phyloP scores from a whole-genome alignment of 2,329 filamentous ascomycete species.

The Calonectria pteridis region DNA sequence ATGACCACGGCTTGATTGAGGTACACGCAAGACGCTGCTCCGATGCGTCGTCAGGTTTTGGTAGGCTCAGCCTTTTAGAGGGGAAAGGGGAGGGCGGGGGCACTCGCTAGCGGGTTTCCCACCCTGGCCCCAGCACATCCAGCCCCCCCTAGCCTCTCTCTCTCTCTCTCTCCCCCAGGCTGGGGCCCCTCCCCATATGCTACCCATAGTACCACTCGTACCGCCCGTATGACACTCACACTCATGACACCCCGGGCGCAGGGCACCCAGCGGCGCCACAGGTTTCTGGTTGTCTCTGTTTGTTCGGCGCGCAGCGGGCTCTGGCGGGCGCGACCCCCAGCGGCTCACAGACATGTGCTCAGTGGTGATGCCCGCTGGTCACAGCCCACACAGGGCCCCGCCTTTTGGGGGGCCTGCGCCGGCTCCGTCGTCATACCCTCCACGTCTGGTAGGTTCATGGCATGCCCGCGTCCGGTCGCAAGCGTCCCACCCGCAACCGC shows the following conservation, averaged over 20 bases:
- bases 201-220: neutral
- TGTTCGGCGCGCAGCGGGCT: neutral
- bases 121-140: neutral
- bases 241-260: neutral
- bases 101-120: slow-evolving; percentile 10
- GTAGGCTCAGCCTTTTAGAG: neutral
- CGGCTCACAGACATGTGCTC: slow-evolving; percentile 6
- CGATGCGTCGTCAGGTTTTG: neutral
- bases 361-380: neutral
- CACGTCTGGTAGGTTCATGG: slow-evolving; percentile 6
- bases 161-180: neutral
- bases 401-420: slow-evolving; percentile 1
- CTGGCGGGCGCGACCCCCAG: slow-evolving; percentile 10
- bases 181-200: neutral
- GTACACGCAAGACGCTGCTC: neutral
- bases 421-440: slow-evolving; percentile 24
- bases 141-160: neutral
- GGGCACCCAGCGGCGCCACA: neutral
- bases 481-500: slow-evolving; percentile 13
- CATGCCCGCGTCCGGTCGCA: neutral
- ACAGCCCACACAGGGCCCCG: neutral
- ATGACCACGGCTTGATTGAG: neutral
- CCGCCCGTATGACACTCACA: neutral
- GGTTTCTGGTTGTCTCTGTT: no score
- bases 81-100: no score